These are phyloP conservation scores for Halophytophthora polymorphica DNA, from an alignment of 352 stramenopile genomes.

Conservation along the genomic window DNA sequence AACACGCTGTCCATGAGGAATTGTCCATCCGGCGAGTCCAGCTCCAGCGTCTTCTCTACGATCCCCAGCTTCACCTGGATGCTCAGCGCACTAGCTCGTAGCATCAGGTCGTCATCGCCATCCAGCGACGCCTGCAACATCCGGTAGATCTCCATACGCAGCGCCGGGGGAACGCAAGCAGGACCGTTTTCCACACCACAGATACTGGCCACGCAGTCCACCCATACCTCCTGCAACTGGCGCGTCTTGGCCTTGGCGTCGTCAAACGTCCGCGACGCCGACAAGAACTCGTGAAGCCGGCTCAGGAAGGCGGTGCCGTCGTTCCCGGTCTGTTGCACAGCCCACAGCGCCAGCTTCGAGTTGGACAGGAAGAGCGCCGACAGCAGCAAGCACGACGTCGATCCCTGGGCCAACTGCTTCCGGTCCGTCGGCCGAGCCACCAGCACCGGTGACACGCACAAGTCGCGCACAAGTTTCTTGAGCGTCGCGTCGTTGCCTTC, in stretches of 20 bases:
- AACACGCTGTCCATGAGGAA: constrained; percentile 75
- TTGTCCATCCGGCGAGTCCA: constrained; percentile 51
- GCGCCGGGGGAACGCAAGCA: constrained; percentile 50
- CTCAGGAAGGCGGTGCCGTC: constrained; percentile 56
- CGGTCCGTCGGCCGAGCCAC: constrained; percentile 37
- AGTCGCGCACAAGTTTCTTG: constrained; percentile 66
- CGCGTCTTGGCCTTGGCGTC: constrained; percentile 43
- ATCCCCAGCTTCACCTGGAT: constrained; percentile 84
- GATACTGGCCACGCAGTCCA: constrained; percentile 76
- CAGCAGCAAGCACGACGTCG: constrained; percentile 64
- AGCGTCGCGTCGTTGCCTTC: constrained; percentile 60
- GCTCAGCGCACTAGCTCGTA: constrained; percentile 69
- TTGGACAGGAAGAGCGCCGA: constrained; percentile 82
- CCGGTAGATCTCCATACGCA: constrained; percentile 77
- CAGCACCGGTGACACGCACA: constrained; percentile 66
- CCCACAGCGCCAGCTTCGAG: constrained; percentile 75
- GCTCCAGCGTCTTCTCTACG: constrained; percentile 78
- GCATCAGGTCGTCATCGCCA: constrained; percentile 69
- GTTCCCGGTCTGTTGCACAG: constrained; percentile 60
- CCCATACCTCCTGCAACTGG: constrained; percentile 74
- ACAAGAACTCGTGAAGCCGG: constrained; percentile 56
- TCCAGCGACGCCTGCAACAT: constrained; percentile 66
- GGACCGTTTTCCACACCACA: constrained; percentile 75
- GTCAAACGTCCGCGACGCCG: constrained; percentile 44
- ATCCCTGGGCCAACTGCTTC: constrained; percentile 45